phyloP scores from a whole-genome alignment of 371 early-diverging fungal species.

The Cladochytrium tenue region DNA sequence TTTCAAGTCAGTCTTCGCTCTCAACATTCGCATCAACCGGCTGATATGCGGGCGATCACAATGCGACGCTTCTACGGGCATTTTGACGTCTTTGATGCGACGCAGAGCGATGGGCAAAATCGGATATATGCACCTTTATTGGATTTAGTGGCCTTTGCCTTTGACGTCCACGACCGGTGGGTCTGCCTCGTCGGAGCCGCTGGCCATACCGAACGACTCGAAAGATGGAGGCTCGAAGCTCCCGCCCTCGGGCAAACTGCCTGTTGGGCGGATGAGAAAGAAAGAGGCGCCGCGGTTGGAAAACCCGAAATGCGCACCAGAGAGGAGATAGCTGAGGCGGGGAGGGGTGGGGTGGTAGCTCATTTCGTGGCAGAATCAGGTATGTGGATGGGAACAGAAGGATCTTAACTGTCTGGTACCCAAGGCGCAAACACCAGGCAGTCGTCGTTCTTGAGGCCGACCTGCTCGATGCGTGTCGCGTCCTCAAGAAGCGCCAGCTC shows the following conservation, averaged over 20 bases:
- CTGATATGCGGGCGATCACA: no score
- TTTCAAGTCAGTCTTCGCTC: no score
- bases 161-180: constrained; percentile 1
- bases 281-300: not conserved
- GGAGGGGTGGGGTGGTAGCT: not conserved
- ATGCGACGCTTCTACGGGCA: no score
- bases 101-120: no score
- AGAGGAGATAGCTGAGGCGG: not conserved
- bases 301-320: not conserved
- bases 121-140: no score
- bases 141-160: constrained; percentile 7
- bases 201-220: not conserved
- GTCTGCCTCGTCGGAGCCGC: not conserved
- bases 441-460: constrained; percentile 31
- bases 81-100: no score
- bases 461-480: constrained; percentile 36
- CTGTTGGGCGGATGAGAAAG: constrained; percentile 1
- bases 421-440: constrained; percentile 30
- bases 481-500: constrained; percentile 36
- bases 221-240: not conserved
- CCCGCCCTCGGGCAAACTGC: not conserved
- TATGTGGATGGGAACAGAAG: not conserved
- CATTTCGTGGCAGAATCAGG: no score
- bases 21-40: no score
- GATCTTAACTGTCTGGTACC: constrained; percentile 7